Evolutionary conservation across 2,329 filamentous ascomycete species (phyloP).

Genomic region (Ampelomyces quisqualis): DNA sequence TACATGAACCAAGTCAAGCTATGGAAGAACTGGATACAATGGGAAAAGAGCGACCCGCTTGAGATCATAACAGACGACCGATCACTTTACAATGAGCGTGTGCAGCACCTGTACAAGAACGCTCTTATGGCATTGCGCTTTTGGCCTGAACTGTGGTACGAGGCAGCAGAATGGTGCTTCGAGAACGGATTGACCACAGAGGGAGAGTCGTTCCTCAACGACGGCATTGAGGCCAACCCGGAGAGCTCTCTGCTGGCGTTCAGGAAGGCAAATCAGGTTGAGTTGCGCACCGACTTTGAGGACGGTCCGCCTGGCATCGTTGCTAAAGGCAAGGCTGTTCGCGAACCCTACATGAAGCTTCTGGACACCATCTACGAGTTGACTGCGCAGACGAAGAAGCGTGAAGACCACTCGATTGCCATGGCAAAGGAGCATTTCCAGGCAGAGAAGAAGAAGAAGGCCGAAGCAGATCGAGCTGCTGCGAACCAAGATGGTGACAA

Average conservation of each 20-base stretch:
- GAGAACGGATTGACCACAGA: conserved; percentile 70
- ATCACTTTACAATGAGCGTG: conserved; percentile 70
- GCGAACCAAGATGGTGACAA: conserved; percentile 44
- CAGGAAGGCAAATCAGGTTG: conserved; percentile 84
- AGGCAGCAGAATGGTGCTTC: conserved; percentile 90
- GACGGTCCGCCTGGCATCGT: conserved; percentile 70
- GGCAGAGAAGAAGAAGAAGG: conserved; percentile 48
- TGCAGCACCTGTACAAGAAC: conserved; percentile 91
- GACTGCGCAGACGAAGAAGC: conserved; percentile 68
- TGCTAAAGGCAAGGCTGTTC: conserved; percentile 69
- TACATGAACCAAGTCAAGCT: conserved; percentile 80
- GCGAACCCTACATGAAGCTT: conserved; percentile 79
- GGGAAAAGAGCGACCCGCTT: conserved; percentile 91
- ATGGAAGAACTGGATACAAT: conserved; percentile 92
- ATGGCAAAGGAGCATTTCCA: conserved; percentile 59
- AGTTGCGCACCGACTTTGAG: conserved; percentile 72
- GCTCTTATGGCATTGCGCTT: conserved; percentile 91
- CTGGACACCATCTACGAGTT: conserved; percentile 87
- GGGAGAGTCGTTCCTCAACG: conserved; percentile 74
- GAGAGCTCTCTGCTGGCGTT: conserved; percentile 90
- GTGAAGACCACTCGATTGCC: conserved; percentile 62
- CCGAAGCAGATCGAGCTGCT: conserved; percentile 41
- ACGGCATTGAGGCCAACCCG: conserved; percentile 85
- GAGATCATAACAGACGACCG: conserved; percentile 81
- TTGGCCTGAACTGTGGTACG: conserved; percentile 94